Evolutionary conservation across 495 filamentous ascomycete genomes (phyloP).

Genomic region (Hypoxylon subgilvum): DNA sequence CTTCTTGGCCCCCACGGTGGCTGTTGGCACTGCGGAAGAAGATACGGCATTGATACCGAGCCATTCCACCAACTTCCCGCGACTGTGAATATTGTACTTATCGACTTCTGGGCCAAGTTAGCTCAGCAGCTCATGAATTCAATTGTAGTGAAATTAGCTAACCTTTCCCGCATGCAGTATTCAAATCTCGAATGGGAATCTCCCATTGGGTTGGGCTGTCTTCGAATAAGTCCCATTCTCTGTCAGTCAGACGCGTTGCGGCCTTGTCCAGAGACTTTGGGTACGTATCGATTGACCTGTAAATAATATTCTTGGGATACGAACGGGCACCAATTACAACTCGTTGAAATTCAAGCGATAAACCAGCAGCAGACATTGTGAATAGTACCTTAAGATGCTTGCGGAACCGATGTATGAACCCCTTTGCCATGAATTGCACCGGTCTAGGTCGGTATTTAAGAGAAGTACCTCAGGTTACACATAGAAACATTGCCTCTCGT

Average conservation of each 20-base stretch:
- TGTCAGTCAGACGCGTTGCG: background rate
- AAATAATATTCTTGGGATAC: slow-evolving; percentile 14
- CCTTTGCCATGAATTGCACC: too few species aligned
- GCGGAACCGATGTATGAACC: too few species aligned
- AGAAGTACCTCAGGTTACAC: too few species aligned
- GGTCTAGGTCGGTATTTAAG: too few species aligned
- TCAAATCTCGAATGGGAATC: slow-evolving; percentile 12
- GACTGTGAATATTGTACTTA: slow-evolving; percentile 12
- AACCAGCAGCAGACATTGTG: too few species aligned
- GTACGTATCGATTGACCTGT: slow-evolving; percentile 1
- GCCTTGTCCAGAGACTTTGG: background rate
- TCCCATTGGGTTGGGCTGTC: slow-evolving; percentile 1
- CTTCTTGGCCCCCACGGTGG: background rate
- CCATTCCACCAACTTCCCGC: background rate
- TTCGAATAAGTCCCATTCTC: slow-evolving; percentile 8
- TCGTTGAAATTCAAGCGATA: background rate
- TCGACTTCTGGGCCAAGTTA: background rate
- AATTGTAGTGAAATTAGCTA: background rate
- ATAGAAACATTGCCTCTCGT: too few species aligned
- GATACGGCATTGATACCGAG: background rate
- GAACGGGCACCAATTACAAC: background rate
- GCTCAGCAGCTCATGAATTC: background rate
- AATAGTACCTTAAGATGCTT: too few species aligned
- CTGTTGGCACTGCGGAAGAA: background rate
- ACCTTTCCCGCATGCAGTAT: slow-evolving; percentile 5